Conservation (phyloP, 2,329 filamentous ascomycete species). For the Cladosporium sp. region DNA sequence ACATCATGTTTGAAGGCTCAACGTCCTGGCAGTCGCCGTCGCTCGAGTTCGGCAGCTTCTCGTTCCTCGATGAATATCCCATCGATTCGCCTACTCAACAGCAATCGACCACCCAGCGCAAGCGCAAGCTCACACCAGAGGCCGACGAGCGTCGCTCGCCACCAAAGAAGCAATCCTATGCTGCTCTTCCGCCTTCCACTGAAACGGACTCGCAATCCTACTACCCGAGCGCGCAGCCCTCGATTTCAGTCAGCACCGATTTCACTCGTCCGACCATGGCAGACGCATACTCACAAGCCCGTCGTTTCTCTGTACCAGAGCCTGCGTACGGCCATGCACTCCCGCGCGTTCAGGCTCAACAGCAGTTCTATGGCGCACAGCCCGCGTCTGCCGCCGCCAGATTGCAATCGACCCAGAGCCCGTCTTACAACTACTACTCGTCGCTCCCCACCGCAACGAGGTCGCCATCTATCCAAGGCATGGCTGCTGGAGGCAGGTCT, state of each 20-base stretch:
- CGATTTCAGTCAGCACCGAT: conserved; percentile 35
- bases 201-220: conserved; percentile 31
- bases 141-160: conserved; percentile 47
- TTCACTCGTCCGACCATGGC: conserved; percentile 34
- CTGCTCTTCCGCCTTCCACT: conserved; percentile 33
- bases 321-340: conserved; percentile 25
- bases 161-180: conserved; percentile 36
- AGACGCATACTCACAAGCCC: conserved; percentile 32
- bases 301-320: conserved; percentile 37
- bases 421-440: conserved; percentile 30
- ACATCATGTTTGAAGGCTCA: conserved; percentile 50
- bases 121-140: conserved; percentile 54
- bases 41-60: conserved; percentile 59
- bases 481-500: conserved; percentile 23
- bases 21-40: conserved; percentile 35
- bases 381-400: conserved; percentile 20
- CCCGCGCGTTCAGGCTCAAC: conserved; percentile 24
- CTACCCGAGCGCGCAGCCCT: conserved; percentile 24
- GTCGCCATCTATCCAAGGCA: conserved; percentile 25
- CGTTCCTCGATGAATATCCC: conserved; percentile 40
- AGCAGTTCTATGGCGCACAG: conserved; percentile 25
- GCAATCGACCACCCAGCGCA: conserved; percentile 35
- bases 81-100: conserved; percentile 27
- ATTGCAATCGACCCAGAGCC: conserved; percentile 32
- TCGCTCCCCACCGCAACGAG: conserved; percentile 19